Base-by-base conservation (phyloP, 192 early-diverging fungal species). In the Dissophora ornata region DNA sequence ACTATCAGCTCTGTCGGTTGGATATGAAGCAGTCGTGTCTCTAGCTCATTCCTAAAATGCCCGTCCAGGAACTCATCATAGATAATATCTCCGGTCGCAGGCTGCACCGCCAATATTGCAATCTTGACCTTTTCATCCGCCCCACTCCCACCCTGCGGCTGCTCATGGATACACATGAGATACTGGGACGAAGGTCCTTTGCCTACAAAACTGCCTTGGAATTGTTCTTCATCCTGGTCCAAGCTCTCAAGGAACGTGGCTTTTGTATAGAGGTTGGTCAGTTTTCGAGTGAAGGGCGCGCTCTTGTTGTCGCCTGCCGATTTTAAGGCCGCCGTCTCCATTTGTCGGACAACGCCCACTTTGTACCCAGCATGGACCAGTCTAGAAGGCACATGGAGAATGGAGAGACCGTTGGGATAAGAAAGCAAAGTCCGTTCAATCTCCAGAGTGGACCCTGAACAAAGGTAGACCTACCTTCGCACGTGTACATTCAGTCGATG, bases 241-340 rank as follows among this genome's bases (percentile, higher is more conserved):
- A 84, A 61, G 25, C 81, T 82, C 25, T 82, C 86, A 1, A 86
- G 47, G 40, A 84, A 79, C 0, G 88, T 92, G n/a, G 80, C 88
- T 80, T 82, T 93, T 48, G 89, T 90, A 54, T 91, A 89, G 4
- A 92, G 71, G 24, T 89, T 86, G 21, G 82, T 88, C 40, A 93
- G 80, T 64, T 89, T 81, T 5, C 93, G 79, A 25, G 81, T 67
- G 57, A 94, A 94, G 6, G 91, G 91, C 5, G 82, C 86, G n/a
- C 63, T 79, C 21, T 82, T 80, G 73, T 92, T 91, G 51, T 83
- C 83, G 25, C 93, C 86, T 3, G 82, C 84, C 0, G 92, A 90
- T 78, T 97, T 97, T 41, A 95, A 73, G 24, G 94, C 94, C 0
- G 94, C 95, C 0, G 93, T 95, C 57, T 97, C 94, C 42, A 83